A percentile compares a stretch with the other conserved stretches of the same genome.
phyloP scores from a whole-genome alignment of 345 rosid genomes.

The Salix purpurea region DNA sequence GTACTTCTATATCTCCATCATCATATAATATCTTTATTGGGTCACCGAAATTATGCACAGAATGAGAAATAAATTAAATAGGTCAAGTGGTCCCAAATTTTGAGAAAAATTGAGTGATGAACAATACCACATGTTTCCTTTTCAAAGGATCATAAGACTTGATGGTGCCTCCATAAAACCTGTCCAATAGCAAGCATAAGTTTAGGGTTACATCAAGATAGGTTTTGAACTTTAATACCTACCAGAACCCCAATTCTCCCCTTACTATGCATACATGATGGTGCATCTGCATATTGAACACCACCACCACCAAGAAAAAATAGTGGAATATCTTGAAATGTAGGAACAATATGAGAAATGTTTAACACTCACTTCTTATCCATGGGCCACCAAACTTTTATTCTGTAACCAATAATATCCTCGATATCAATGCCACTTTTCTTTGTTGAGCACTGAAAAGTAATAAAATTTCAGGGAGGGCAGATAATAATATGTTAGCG shows the following conservation, averaged over 20 bases:
- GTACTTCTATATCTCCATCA: conserved; percentile 95
- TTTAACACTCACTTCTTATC: conserved; percentile 70
- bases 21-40: conserved; percentile 63
- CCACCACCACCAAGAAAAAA: neutral
- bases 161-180: conserved; percentile 89
- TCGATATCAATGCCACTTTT: conserved; percentile 46
- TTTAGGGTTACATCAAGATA: neutral
- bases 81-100: conserved; percentile 10
- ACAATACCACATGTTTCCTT: conserved; percentile 82
- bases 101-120: neutral
- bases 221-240: neutral
- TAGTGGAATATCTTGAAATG: neutral
- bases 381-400: conserved; percentile 99
- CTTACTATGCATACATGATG: neutral
- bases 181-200: conserved; percentile 32
- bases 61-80: neutral
- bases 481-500: conserved; percentile 12
- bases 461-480: conserved; percentile 16
- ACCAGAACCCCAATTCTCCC: neutral
- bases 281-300: neutral
- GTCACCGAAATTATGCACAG: neutral
- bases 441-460: conserved; percentile 59
- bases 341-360: neutral
- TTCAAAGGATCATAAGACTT: conserved; percentile 83
- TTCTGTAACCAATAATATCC: conserved; percentile 75